Evolutionary conservation across 805 yeast genomes (phyloP), one percentile per base, ranked within the genome.

Genomic region (Pichia gijzeniarum): DNA sequence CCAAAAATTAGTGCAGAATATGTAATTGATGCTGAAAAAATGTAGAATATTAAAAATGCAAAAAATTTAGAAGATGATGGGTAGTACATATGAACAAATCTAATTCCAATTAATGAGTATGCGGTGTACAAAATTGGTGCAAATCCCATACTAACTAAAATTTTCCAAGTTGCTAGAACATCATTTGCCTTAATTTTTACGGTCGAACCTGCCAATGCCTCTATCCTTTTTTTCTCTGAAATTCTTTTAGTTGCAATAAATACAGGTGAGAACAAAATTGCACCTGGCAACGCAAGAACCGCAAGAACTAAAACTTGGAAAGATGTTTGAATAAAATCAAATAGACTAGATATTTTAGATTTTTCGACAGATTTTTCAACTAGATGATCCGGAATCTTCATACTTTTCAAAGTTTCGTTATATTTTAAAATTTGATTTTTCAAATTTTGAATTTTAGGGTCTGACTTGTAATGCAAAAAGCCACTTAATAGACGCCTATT

Each of bases 141-240:
- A 44, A 87, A 67, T 5, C 91, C 95, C 76, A 93, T 76, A 30
- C 90, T 80, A 34, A 91, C 88, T 51, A 93, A 70, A 39, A 93
- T 82, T 64, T 93, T 93, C 99, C 99, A 93, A 1, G 98, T 90
- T 2, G 98, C 98, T 48, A 93, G 77, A 21, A 93, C 97, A 63
- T 93, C 99, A 47, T 80, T 83, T 16, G 95, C 99, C 58, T 81
- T 80, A 49, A 93, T 82, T 62, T 93, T 93, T 19, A 93, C 99
- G 0, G 89, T 75, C 0, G 97, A 89, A 7, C 76, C 82, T 10
- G 89, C 90, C 49, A 93, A 71, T 0, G 98, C 99, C 39, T 77
- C 74, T 47, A 65, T 70, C 28, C 91, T 88, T 64, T 90, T 89
- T 48, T 72, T 71, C 37, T 71, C 74, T 9, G 96, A 85, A 43